Evolutionary conservation across 73 alveolate species (phyloP), one percentile per base, ranked within the genome.

Genomic region (Paramecium bursaria): DNA sequence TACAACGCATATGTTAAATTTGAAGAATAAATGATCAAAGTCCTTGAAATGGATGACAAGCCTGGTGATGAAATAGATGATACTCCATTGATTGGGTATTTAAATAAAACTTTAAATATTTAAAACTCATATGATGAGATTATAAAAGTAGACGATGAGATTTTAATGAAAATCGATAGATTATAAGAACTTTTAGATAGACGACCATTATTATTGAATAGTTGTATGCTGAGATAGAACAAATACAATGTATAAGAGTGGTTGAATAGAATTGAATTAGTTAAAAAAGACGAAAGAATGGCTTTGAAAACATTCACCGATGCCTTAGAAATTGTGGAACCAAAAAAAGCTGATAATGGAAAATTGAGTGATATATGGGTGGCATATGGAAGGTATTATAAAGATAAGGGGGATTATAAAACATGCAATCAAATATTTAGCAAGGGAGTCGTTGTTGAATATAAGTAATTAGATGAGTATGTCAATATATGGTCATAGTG

Each of bases 231-330:
- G 74, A 86, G 99, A 77, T 89, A 93, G 74, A 97, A 96, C 85
- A 98, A 99, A 50, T 87, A 96, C 82, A 94, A 96, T 91, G 96
- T 94, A 22, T 67, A 94, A 49, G 98, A 94, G 86, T 97, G 99
- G 99, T 48, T 91, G 33, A 92, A 92, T 73, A 86, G 97, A 88
- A 91, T 96, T 3, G 90, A 86, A 47, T 90, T 94, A 48, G 92
- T 86, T 46, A 94, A 91, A 76, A 85, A 86, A 23, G 92, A 87
- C 75, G 79, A 73, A 46, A 90, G 54, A 39, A 85, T 88, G 46
- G 93, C 91, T 7, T 88, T 90, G 22, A 87, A 90, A 86, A 88
- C 97, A 46, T 96, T 91, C 74, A 90, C 95, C 46, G 98, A 97
- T 79, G 99, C 99, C 13, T 74, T 97, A 22, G 91, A 90, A 22